Evolutionary conservation across 495 filamentous ascomycete species (phyloP).

Genomic region (Talaromyces thailandensis): DNA sequence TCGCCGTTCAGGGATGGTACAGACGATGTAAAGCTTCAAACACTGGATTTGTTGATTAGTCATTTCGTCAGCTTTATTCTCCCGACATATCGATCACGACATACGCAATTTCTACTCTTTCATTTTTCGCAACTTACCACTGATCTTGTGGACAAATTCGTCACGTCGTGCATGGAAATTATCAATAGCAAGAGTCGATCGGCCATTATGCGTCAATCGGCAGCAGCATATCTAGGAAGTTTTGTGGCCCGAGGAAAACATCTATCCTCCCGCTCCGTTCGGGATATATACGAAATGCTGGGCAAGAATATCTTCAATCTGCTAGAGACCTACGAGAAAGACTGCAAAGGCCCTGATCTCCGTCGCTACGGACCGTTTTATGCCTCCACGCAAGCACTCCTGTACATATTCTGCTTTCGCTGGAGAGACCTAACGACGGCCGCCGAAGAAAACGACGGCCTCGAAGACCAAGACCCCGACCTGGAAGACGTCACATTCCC

Average conservation of each 20-base stretch:
- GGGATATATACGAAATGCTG: conserved; percentile 67
- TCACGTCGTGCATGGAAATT: conserved; percentile 65
- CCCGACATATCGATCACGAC: conserved; percentile 77
- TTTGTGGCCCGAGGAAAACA: conserved; percentile 84
- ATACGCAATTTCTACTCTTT: conserved; percentile 87
- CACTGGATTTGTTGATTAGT: conserved; percentile 64
- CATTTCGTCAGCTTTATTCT: conserved; percentile 82
- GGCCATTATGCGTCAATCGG: conserved; percentile 64
- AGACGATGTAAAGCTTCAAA: conserved; percentile 34
- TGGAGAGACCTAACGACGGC: conserved; percentile 79
- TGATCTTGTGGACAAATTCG: conserved; percentile 67
- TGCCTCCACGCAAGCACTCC: conserved; percentile 72
- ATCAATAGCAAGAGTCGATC: conserved; percentile 54
- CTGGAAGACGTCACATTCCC: conserved; percentile 65
- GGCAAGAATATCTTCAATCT: conserved; percentile 62
- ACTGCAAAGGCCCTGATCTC: conserved; percentile 75
- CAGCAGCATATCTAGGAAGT: conserved; percentile 86
- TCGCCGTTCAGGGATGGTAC: conserved; percentile 50
- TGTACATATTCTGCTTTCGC: conserved; percentile 97
- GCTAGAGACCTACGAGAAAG: conserved; percentile 50
- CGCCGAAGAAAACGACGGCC: conserved; percentile 35
- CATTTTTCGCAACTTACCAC: conserved; percentile 78
- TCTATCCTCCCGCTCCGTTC: conserved; percentile 64
- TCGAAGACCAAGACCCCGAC: conserved; percentile 37
- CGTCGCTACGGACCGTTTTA: conserved; percentile 80